These are phyloP conservation scores for Penicillium hordei DNA, from an alignment of 2,329 filamentous ascomycete genomes.

Conservation along the genomic window DNA sequence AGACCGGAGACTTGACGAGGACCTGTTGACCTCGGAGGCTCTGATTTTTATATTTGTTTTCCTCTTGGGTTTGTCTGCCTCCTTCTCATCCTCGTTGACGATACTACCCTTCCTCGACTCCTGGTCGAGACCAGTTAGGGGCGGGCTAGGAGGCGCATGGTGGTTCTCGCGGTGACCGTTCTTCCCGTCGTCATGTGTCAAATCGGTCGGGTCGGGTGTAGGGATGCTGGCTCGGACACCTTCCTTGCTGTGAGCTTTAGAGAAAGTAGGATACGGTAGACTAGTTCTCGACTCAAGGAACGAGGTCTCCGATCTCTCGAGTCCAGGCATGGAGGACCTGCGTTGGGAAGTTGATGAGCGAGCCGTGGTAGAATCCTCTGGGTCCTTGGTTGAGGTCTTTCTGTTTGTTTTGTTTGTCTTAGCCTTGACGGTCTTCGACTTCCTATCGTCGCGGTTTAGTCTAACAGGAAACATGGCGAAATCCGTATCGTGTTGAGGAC, in stretches of 20 bases:
- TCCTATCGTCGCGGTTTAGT: constrained; percentile 38
- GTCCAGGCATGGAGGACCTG: constrained; percentile 56
- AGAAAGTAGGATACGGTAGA: constrained; percentile 77
- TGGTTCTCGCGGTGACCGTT: constrained; percentile 31
- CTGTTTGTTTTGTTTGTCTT: constrained; percentile 3
- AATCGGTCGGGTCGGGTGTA: constrained; percentile 72
- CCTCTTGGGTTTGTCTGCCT: constrained; percentile 37
- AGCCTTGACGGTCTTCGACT: constrained; percentile 2
- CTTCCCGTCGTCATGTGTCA: constrained; percentile 53
- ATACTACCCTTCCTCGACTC: constrained; percentile 38
- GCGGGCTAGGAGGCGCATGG: constrained; percentile 49
- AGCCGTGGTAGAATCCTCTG: constrained; percentile 24
- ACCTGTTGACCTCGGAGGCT: constrained; percentile 38
- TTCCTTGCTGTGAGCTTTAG: constrained; percentile 90
- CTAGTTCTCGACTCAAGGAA: constrained; percentile 49
- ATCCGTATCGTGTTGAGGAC: not conserved
- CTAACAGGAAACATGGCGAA: constrained; percentile 40
- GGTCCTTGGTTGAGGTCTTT: constrained; percentile 35
- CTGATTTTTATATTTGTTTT: constrained; percentile 39
- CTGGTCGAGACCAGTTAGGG: constrained; percentile 48
- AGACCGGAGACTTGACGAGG: constrained; percentile 44
- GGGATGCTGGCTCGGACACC: constrained; percentile 60
- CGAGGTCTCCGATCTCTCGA: constrained; percentile 41
- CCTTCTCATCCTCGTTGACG: constrained; percentile 31
- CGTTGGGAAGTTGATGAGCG: constrained; percentile 29